A percentile compares a stretch with the other conserved stretches of the same genome.
These are phyloP conservation scores for Isatis lusitanica DNA, from an alignment of 441 rosid species.

Conservation along the genomic window DNA sequence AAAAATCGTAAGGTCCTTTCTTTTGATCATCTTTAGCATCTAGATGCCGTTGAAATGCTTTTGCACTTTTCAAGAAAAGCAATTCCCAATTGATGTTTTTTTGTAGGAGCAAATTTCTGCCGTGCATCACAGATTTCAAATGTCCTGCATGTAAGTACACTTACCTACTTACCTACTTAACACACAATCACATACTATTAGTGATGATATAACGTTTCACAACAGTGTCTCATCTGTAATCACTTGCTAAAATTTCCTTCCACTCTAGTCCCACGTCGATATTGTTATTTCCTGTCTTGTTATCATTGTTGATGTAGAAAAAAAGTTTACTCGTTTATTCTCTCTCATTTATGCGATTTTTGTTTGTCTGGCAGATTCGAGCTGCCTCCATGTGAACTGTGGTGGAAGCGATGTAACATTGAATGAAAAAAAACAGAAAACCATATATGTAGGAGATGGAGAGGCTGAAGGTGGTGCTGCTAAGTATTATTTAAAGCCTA, in stretches of 20 bases:
- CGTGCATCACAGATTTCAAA: slow-evolving; percentile 57
- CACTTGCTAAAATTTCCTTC: not conserved
- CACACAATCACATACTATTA: not conserved
- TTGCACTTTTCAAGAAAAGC: not conserved
- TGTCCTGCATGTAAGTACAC: slow-evolving; percentile 67
- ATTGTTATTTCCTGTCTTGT: not conserved
- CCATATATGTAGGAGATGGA: slow-evolving; percentile 63
- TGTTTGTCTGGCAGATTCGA: slow-evolving; percentile 45
- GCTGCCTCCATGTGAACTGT: slow-evolving; percentile 62
- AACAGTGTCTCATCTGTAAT: not conserved
- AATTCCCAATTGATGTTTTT: slow-evolving; percentile 20
- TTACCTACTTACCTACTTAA: slow-evolving; percentile 17
- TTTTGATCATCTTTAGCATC: slow-evolving; percentile 13
- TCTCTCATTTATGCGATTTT: slow-evolving; percentile 8
- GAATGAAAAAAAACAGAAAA: slow-evolving; percentile 37
- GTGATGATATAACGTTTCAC: not conserved
- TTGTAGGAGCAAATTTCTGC: slow-evolving; percentile 49
- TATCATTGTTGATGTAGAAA: slow-evolving; percentile 12
- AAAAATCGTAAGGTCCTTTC: slow-evolving; percentile 52
- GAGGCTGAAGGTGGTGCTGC: slow-evolving; percentile 61
- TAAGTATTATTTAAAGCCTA: slow-evolving; percentile 40
- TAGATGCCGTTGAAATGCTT: not conserved
- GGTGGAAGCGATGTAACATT: slow-evolving; percentile 55
- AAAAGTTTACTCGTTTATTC: not conserved
- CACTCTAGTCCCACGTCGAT: not conserved